Percentiles rank a stretch among this genome's conserved stretches.
Conservation (phyloP, 176 grass and related monocot species). For the Pharus latifolius region DNA sequence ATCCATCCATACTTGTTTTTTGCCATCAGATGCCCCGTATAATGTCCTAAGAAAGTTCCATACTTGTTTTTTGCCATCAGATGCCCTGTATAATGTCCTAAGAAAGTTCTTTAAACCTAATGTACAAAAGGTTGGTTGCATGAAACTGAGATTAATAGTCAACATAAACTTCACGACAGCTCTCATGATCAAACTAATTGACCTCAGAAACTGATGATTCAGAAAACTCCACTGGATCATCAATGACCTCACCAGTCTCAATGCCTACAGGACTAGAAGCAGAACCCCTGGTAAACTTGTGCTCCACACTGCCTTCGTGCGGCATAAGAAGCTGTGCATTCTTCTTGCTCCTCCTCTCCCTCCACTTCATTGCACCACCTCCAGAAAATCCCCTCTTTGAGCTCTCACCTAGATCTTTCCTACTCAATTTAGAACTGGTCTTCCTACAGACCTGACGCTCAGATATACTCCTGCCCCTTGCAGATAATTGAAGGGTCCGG, state of each 20-base stretch:
- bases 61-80: neutral
- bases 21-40: no score
- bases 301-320: neutral
- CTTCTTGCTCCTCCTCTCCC: constrained; percentile 16
- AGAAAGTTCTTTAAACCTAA: neutral
- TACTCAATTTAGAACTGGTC: neutral
- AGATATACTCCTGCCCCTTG: neutral
- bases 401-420: neutral
- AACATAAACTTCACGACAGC: neutral
- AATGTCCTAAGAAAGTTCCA: neutral
- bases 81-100: neutral
- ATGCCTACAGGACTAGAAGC: neutral
- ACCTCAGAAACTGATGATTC: neutral
- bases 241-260: neutral
- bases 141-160: neutral
- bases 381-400: neutral
- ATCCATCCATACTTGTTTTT: neutral
- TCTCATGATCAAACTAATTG: neutral
- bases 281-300: neutral
- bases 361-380: neutral
- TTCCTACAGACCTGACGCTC: neutral
- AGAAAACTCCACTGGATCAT: neutral
- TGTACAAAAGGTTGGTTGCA: neutral
- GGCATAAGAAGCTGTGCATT: neutral
- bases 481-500: neutral